Evolutionary conservation across 2,329 filamentous ascomycete genomes (phyloP), one percentile per base, ranked within the genome.

Genomic region (Pseudogymnoascus destructans): DNA sequence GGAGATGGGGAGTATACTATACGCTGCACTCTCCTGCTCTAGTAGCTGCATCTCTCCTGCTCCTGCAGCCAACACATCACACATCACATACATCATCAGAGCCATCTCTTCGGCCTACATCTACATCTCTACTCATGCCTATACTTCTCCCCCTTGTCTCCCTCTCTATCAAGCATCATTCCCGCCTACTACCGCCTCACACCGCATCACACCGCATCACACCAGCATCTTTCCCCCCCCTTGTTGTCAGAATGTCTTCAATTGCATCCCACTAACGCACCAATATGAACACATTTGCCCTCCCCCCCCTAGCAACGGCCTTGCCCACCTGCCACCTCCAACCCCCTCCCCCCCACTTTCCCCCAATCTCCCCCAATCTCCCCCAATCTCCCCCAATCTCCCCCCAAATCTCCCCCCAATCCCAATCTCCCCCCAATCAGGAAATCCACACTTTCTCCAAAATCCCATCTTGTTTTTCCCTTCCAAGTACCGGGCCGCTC

Each of bases 101-200:
- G 40, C 42, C 23, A 10, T 40, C 10, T 13, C 33, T 1, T n/a
- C 13, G 11, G 11, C 11, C 35, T 21, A 5, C 6, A 3, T 21
- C 35, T 21, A 5, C 6, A 3, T 21, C 38, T 40, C 17, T 36
- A 10, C 1, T 32, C 33, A 3, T 35, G 13, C n/a, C 32, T n/a
- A 33, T 5, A 21, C 36, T 5, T 15, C 15, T 19, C 15, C 11
- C 2, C 8, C 9, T 38, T 38, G 3, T 38, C 32, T 19, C 15
- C 4, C 5, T 49, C 3, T 27, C 42, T 27, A 11, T 15, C n/a
- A 49, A 49, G 42, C 42, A 27, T 27, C 23, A 27, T n/a, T 49
- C 23, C 42, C 42, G 42, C 42, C 42, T 49, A n/a, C 27, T n/a
- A 49, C 42, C 42, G 42, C 42, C 15, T 49, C 42, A n/a, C 32